Evolutionary conservation across 768 basidiomycete species (phyloP), one percentile per base, ranked within the genome.

Genomic region (Kwoniella bestiolae): DNA sequence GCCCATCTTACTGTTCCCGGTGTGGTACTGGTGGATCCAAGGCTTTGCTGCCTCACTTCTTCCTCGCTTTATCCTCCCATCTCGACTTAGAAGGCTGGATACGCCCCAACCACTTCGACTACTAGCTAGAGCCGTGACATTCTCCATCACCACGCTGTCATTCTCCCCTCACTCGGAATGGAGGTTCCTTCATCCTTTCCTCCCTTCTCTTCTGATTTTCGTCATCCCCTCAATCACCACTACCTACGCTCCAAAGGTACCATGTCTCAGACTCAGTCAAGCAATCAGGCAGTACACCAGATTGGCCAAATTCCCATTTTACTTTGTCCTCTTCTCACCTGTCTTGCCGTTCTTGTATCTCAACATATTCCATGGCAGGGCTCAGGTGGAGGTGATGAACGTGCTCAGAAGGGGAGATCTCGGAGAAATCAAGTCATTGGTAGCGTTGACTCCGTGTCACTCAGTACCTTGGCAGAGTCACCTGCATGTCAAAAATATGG

Each of bases 381-480:
- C 87, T 7, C 94, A 95, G 66, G 86, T 94, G 60, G 83, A 83
- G 47, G 90, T 93, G 28, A 85, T 91, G 77, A 84, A 86, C 12
- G 89, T 87, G 82, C 90, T 47, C 84, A 88, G 70, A 0, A 18
- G 38, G 31, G 49, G 65, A 29, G 31, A 67, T 16, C 31, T 62
- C 0, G 66, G 66, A 6, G 83, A 87, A 21, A 82, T 90, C 26
- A 68, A 70, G 5, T 83, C 85, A 21, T 82, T 95, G 23, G 92
- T 91, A 0, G 88, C 92, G 73, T 81, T 97, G 23, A 94, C 93
- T 91, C 95, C 96, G 9, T 99, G 96, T 69, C 95, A 99, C 82
- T 96, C 94, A 23, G 92, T 91, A 1, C 95, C 95, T 5, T 93
- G 91, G 83, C 90, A 92, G 75, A 88, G 92, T 1, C 89, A 93